Conservation (phyloP, 75 land plant species). For the Picea glauca region DNA sequence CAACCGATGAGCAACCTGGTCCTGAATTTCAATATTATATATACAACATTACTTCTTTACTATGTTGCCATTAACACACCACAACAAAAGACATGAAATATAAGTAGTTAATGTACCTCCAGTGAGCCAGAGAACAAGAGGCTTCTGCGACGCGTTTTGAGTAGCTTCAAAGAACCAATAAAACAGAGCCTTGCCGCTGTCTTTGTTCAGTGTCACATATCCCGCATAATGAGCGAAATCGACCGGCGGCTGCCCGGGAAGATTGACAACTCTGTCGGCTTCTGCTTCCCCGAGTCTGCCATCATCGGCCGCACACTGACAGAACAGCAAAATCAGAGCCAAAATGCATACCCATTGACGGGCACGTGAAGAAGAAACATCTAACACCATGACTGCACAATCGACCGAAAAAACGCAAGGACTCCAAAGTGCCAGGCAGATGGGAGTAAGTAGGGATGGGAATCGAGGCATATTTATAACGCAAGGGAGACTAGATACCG, state of each 20-base stretch:
- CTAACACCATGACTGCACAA: not conserved
- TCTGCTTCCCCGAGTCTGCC: not conserved
- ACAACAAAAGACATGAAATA: not conserved
- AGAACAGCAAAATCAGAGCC: not conserved
- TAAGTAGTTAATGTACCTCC: constrained; percentile 35
- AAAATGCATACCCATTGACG: too few species aligned
- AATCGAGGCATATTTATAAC: too few species aligned
- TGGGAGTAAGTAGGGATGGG: too few species aligned
- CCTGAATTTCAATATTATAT: constrained; percentile 27
- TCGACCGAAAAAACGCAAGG: too few species aligned
- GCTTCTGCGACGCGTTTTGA: constrained; percentile 16
- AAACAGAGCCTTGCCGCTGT: constrained; percentile 36
- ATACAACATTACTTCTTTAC: too few species aligned
- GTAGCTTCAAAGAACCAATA: constrained; percentile 68
- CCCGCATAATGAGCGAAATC: constrained; percentile 48
- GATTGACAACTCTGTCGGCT: constrained; percentile 18
- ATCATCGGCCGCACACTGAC: not conserved
- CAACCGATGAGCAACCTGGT: constrained; percentile 91
- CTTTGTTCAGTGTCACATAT: constrained; percentile 26
- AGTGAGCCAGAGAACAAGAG: constrained; percentile 65
- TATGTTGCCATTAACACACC: not conserved
- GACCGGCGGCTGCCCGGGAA: constrained; percentile 56
- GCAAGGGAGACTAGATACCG: too few species aligned
- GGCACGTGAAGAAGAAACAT: not conserved
- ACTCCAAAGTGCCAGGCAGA: too few species aligned